Conservation (phyloP, 2,329 filamentous ascomycete species). For the Dactylellina cionopaga region DNA sequence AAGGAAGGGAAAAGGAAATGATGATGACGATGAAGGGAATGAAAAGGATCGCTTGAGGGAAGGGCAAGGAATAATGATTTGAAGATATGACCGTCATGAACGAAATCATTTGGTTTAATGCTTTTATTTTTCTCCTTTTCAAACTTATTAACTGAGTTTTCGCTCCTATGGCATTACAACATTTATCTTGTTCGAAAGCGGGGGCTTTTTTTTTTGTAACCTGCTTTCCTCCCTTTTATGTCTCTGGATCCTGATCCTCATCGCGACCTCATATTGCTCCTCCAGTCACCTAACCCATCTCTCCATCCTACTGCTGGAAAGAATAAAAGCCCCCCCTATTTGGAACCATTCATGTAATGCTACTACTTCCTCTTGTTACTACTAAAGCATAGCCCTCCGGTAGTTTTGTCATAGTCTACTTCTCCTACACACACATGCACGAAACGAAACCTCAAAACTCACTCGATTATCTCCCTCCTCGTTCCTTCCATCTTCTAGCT, state of each 20-base stretch:
- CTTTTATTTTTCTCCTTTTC: background rate
- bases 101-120: conserved; percentile 26
- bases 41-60: background rate
- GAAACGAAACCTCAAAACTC: too few relatives aligned
- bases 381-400: conserved; percentile 4
- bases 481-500: too few relatives aligned
- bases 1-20: background rate
- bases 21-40: background rate
- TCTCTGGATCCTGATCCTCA: too few relatives aligned
- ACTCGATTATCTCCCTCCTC: too few relatives aligned
- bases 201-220: too few relatives aligned
- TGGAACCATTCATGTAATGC: background rate
- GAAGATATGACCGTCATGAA: conserved; percentile 39
- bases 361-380: background rate
- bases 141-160: background rate
- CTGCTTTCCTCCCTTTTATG: too few relatives aligned
- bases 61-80: background rate
- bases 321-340: background rate
- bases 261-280: too few relatives aligned
- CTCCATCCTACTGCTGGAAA: background rate
- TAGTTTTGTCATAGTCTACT: too few relatives aligned
- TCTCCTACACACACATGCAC: too few relatives aligned
- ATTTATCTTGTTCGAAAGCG: too few relatives aligned
- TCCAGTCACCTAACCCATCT: too few relatives aligned
- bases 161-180: conserved; percentile 5